These are phyloP conservation scores for Paramecium octaurelia DNA, from an alignment of 73 alveolate species.

Conservation along the genomic window DNA sequence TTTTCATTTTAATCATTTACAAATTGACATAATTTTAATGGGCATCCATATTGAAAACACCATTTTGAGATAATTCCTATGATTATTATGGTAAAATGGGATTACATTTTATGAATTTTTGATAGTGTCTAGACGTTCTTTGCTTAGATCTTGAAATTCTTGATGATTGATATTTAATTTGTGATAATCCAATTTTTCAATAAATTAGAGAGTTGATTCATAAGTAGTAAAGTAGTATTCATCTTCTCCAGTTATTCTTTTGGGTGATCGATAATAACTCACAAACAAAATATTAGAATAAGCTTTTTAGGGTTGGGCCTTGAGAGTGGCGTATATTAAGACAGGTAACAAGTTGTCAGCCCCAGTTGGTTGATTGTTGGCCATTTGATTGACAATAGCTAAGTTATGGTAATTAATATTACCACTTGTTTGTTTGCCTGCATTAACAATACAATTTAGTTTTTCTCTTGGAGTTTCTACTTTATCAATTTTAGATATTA, in stretches of 20 bases:
- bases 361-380: conserved; percentile 20
- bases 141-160: not conserved
- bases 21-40: conserved; percentile 29
- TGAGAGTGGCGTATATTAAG: not conserved
- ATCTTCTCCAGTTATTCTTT: not conserved
- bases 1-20: conserved; percentile 43
- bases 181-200: conserved; percentile 4
- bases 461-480: conserved; percentile 33
- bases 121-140: not conserved
- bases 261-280: conserved; percentile 10
- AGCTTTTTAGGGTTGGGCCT: conserved; percentile 24
- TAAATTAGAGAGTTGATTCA: not conserved
- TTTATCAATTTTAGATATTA: not conserved
- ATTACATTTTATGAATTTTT: not conserved
- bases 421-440: conserved; percentile 3
- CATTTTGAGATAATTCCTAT: conserved; percentile 14
- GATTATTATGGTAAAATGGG: not conserved
- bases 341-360: conserved; percentile 31
- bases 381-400: conserved; percentile 25
- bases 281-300: conserved; percentile 6
- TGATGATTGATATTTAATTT: not conserved
- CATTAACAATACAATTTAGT: not conserved
- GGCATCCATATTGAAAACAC: conserved; percentile 13
- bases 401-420: not conserved
- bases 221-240: conserved; percentile 36